Evolutionary conservation across 148 eudicot genomes (phyloP), one percentile per base, ranked within the genome.

Genomic region (Arbutus unedo): DNA sequence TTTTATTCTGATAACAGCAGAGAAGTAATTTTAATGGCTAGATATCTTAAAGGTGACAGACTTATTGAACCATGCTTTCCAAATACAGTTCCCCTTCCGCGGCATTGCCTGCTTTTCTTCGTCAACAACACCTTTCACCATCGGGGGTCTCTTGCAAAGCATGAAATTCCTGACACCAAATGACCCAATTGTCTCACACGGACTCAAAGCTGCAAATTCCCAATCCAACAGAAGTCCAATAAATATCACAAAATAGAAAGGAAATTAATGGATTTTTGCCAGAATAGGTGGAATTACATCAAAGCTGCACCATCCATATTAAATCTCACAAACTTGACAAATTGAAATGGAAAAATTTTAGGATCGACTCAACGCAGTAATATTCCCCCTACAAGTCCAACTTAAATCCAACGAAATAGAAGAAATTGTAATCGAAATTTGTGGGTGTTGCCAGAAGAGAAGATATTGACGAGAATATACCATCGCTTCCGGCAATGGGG

Each of bases 41-140:
- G 93, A 87, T 76, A 93, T 76, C 89, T 93, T 93, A 6, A 81
- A 84, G 59, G 81, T 90, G 79, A 89, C 86, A 13, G 97, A 91
- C 82, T 91, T 93, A 56, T 95, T 91, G 84, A 95, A 89, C 98
- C 97, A 93, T 21, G 93, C 48, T 89, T 89, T 95, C 93, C 90
- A 93, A 81, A 90, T 88, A 19, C 91, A 90, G 81, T 80, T 66
- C 23, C 90, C 87, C 89, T 90, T 93, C 74, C 87, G 76, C 6
- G 83, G 9, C 49, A 80, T 50, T 6, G 45, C 21, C 7, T 81
- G 77, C 79, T 88, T 90, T 23, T 50, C 92, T 15, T 79, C 74
- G 4, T 60, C 86, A 3, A 66, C 50, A 3, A 78, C 55, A 7
- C 75, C 49, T 54, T 79, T 87, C 74, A 83, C 83, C 49, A 60